These are phyloP conservation scores for Neonectria punicea DNA, from an alignment of 2,329 filamentous ascomycete genomes.

Conservation along the genomic window DNA sequence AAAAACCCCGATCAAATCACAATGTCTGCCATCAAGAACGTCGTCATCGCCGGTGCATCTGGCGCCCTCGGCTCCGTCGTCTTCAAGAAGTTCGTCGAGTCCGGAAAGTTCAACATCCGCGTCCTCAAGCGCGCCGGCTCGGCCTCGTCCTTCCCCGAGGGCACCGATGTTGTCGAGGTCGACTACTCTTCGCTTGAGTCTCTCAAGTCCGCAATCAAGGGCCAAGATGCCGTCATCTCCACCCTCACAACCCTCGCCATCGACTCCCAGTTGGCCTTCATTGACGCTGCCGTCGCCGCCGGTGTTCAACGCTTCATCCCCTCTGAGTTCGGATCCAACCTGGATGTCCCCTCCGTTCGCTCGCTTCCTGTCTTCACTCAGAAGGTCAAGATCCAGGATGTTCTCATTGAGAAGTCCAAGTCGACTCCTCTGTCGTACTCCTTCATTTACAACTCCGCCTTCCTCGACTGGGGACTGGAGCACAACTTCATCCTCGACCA, in stretches of 20 bases:
- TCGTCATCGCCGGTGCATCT: conserved; percentile 51
- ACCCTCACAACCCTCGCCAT: conserved; percentile 51
- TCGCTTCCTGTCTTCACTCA: conserved; percentile 61
- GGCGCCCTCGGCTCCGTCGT: conserved; percentile 49
- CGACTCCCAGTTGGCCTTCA: conserved; percentile 52
- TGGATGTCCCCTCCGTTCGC: conserved; percentile 45
- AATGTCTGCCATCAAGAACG: conserved; percentile 51
- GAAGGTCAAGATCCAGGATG: conserved; percentile 58
- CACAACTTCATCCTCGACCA: conserved; percentile 56
- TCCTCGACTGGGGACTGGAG: conserved; percentile 52
- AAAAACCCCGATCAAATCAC: neutral
- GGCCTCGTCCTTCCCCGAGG: conserved; percentile 45
- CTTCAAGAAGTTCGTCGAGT: conserved; percentile 45
- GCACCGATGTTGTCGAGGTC: conserved; percentile 46
- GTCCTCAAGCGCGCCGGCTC: conserved; percentile 55
- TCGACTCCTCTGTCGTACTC: conserved; percentile 47
- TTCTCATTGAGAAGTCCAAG: conserved; percentile 53
- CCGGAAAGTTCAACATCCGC: conserved; percentile 49
- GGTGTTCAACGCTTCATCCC: conserved; percentile 72
- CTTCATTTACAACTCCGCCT: conserved; percentile 46
- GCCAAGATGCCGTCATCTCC: conserved; percentile 66
- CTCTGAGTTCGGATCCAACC: conserved; percentile 63
- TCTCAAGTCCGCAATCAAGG: conserved; percentile 62
- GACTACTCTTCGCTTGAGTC: conserved; percentile 57
- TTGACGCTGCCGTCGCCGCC: conserved; percentile 68